Conservation (phyloP, 202 grass and related monocot genomes). For the Carex sylvatica region DNA sequence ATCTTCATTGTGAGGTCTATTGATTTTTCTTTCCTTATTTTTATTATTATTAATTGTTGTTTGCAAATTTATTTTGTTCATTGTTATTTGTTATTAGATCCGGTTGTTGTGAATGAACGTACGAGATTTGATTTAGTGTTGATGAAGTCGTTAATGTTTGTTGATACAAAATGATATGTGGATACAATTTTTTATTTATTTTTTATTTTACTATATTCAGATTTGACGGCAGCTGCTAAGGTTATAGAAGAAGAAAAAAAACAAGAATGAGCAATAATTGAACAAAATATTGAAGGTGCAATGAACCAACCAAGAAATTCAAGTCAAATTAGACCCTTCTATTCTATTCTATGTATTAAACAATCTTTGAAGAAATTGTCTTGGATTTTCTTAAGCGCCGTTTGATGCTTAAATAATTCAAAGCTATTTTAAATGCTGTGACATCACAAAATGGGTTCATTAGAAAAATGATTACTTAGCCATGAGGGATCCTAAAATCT, state of each 20-base stretch:
- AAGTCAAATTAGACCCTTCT: background rate
- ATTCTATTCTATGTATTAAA: background rate
- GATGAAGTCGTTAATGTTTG: too few species aligned
- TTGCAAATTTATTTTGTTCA: too few species aligned
- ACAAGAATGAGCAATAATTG: background rate
- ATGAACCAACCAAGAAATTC: background rate
- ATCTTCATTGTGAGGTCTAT: too few species aligned
- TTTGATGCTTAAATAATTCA: background rate
- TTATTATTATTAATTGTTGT: too few species aligned
- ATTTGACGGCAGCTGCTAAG: background rate
- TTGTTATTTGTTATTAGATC: too few species aligned
- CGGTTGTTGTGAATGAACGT: too few species aligned
- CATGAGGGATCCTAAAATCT: background rate
- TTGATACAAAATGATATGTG: background rate
- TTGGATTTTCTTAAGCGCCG: background rate
- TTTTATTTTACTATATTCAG: background rate
- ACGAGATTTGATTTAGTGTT: too few species aligned
- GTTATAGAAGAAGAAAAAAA: background rate
- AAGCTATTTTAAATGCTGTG: background rate
- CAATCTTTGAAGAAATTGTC: background rate
- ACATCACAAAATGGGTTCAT: background rate
- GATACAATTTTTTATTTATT: background rate
- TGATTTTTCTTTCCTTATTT: too few species aligned
- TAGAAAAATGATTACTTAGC: constrained; percentile 8
- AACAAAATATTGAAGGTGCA: background rate